phyloP scores from a whole-genome alignment of 176 grass and related monocot species.

The Chloris gayana region DNA sequence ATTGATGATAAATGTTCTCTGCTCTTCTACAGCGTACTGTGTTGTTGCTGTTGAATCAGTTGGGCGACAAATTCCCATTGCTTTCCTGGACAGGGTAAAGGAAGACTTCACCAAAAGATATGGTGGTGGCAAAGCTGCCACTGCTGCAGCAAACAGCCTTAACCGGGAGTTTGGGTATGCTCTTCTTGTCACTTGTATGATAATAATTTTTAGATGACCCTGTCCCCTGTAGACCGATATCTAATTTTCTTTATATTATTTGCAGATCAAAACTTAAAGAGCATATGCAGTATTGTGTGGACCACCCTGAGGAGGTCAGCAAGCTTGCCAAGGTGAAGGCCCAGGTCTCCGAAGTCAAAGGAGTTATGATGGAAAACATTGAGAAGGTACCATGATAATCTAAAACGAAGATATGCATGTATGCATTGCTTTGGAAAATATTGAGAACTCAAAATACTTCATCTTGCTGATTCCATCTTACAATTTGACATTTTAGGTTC shows the following conservation, averaged over 20 bases:
- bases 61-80: constrained; percentile 89
- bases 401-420: neutral
- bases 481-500: constrained; percentile 57
- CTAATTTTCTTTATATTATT: constrained; percentile 15
- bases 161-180: constrained; percentile 81
- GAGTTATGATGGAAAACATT: constrained; percentile 98
- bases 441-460: too few relatives aligned
- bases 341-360: constrained; percentile 95
- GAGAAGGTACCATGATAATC: constrained; percentile 68
- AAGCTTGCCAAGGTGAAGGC: constrained; percentile 94
- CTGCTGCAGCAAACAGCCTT: constrained; percentile 75
- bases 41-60: constrained; percentile 92
- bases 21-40: constrained; percentile 70
- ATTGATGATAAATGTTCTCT: constrained; percentile 4
- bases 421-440: constrained; percentile 11
- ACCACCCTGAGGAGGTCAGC: constrained; percentile 88
- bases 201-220: neutral
- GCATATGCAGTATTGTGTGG: constrained; percentile 94
- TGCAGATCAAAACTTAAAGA: constrained; percentile 89
- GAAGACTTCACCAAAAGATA: constrained; percentile 90
- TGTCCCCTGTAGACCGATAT: neutral
- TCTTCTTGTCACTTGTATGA: neutral
- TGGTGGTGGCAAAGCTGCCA: constrained; percentile 87
- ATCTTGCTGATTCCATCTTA: constrained; percentile 1
- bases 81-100: constrained; percentile 88